Base-by-base conservation (phyloP, 805 yeast species). In the Wickerhamomyces subpelliculosus region DNA sequence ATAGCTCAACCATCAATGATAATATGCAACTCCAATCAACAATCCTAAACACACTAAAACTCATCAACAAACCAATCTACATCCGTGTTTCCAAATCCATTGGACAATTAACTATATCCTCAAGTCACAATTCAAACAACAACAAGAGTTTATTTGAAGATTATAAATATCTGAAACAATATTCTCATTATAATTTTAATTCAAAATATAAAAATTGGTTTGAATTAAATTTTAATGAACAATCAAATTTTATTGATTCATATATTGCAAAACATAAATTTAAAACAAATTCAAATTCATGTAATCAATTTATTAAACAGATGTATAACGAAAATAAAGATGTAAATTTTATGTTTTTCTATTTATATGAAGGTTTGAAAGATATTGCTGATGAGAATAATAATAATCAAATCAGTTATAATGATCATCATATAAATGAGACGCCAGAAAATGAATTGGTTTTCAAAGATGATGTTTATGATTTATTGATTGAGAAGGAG, bases 291-390 rank as follows among this genome's bases (percentile, higher is more conserved):
- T 43, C 21, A 42, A 41, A 25, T 29, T 34, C 21, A 29, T 39
- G 14, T 17, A 31, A 18, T 27, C 28, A 20, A 36, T 41, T 29
- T 23, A 19, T 41, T 19, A 16, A 19, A 35, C 41, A 19, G 17
- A 41, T 23, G 24, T 35, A 41, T 24, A 32, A 34, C n/a, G 35
- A 44, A 24, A 44, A 44, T 36, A 41, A 41, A 22, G 47, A 44
- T 18, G 42, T 39, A 12, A 30, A 35, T 17, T 41, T 38, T 27
- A 36, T 41, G 36, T 44, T 44, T 30, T 38, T 37, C 12, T 35
- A 34, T 17, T 27, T 44, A 12, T 44, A 44, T 28, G 33, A 34
- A 20, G 32, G 32, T 3, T 18, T 44, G 18, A 44, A 41, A 21
- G 39, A 38, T 14, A 29, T 35, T 5, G 47, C 45, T 19, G 47